phyloP scores from a whole-genome alignment of 257 asterid genomes.

The Solanum piurae region DNA sequence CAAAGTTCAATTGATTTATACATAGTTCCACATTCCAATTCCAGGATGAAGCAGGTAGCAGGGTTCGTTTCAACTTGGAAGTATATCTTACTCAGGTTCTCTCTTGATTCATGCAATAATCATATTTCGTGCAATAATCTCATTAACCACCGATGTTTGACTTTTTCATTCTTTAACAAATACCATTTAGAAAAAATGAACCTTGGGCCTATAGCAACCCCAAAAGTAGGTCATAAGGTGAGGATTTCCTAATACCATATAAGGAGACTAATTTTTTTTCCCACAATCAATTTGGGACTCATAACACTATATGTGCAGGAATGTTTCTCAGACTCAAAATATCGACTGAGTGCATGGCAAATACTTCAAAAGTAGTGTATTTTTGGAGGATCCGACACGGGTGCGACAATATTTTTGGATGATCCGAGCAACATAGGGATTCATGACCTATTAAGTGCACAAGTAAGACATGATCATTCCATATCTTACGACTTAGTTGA shows the following conservation, averaged over 20 bases:
- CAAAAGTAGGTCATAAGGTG: neutral
- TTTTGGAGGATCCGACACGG: neutral
- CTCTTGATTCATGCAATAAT: neutral
- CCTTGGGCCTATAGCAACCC: neutral
- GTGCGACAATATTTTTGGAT: neutral
- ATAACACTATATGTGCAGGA: neutral
- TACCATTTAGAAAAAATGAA: neutral
- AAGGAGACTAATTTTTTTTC: neutral
- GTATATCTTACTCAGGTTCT: neutral
- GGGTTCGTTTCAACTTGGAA: neutral
- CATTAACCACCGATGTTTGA: neutral
- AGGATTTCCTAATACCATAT: neutral
- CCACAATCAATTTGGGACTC: neutral
- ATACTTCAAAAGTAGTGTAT: neutral
- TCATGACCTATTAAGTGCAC: neutral
- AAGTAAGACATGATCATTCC: neutral
- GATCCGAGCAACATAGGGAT: neutral
- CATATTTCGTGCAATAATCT: neutral
- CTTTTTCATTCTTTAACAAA: neutral
- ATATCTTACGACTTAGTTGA: neutral
- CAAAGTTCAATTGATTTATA: conserved; percentile 18
- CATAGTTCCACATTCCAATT: neutral
- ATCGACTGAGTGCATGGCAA: neutral
- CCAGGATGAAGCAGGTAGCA: conserved; percentile 27
- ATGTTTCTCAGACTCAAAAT: neutral